phyloP scores from a whole-genome alignment of 768 basidiomycete species.

The Galerina sulciceps region DNA sequence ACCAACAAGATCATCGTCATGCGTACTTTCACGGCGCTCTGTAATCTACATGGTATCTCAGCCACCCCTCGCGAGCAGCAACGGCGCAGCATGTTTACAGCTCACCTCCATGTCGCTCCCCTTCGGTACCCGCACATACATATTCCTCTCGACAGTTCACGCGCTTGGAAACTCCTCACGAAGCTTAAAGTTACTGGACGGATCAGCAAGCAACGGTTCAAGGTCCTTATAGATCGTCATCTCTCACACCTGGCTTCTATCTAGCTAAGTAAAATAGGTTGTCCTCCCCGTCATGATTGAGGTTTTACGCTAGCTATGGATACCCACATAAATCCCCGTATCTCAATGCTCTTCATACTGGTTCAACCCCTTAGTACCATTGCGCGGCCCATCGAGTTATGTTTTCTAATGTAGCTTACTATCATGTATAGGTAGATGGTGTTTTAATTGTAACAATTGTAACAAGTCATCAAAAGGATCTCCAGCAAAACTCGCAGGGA shows the following conservation, averaged over 20 bases:
- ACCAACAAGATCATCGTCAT: neutral
- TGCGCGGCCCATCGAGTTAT: neutral
- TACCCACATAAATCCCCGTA: neutral
- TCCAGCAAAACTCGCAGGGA: too few relatives aligned
- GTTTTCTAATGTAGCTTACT: neutral
- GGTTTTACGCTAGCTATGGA: neutral
- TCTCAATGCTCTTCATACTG: neutral
- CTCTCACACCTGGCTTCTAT: neutral
- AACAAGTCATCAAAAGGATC: too few relatives aligned
- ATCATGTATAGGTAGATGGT: too few relatives aligned
- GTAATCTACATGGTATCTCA: neutral
- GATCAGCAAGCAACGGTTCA: neutral
- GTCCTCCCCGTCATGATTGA: neutral
- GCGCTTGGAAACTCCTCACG: neutral
- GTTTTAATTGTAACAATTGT: too few relatives aligned
- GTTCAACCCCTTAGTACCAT: neutral
- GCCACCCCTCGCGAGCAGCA: too few relatives aligned
- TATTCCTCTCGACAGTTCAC: neutral
- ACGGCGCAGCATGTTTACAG: neutral
- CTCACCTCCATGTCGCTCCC: neutral
- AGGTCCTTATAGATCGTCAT: neutral
- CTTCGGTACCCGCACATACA: neutral
- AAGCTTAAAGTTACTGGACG: neutral
- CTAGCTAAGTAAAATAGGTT: neutral
- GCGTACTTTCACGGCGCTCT: neutral